phyloP scores from a whole-genome alignment of 2,329 filamentous ascomycete species.

The Penicillium sp. region DNA sequence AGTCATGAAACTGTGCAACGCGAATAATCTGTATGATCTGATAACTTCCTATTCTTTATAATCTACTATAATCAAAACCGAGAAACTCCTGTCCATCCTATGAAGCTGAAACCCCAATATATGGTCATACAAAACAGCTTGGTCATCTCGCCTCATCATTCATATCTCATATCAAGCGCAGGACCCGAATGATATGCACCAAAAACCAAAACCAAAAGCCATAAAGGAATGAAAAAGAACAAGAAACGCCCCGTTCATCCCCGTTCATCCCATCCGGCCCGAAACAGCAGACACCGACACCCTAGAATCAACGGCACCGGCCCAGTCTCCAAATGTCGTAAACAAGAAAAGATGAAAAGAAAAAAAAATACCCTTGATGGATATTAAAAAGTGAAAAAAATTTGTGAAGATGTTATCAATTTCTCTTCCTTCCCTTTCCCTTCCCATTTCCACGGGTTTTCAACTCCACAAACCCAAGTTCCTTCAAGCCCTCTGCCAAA shows the following conservation, averaged over 20 bases:
- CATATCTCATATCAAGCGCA: slow-evolving; percentile 9
- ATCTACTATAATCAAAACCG: not conserved
- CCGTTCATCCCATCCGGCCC: not conserved
- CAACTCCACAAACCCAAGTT: slow-evolving; percentile 42
- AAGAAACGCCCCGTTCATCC: not conserved
- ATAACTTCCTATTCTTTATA: not conserved
- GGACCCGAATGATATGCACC: not conserved
- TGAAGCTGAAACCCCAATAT: not conserved
- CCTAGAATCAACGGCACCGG: not conserved
- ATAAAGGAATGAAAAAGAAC: not conserved
- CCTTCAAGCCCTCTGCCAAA: slow-evolving; percentile 40
- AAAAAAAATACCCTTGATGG: not conserved
- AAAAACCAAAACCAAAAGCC: not conserved
- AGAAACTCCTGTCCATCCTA: not conserved
- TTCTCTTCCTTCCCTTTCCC: slow-evolving; percentile 33
- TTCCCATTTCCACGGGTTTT: slow-evolving; percentile 41
- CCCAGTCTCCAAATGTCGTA: not conserved
- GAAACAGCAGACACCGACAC: not conserved
- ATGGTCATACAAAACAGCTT: not conserved
- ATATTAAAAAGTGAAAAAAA: not conserved
- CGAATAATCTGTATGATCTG: not conserved
- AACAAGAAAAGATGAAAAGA: not conserved
- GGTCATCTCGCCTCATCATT: slow-evolving; percentile 5
- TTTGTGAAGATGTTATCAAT: not conserved
- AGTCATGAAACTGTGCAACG: no score